Evolutionary conservation across 176 grass and related monocot genomes (phyloP).

Genomic region (Sorghum bicolor): Sorghum_bicolor_NCBIv3 NC_012870.2:71683501-71684000

Average conservation of each 20-base stretch:
- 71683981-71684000: not conserved
- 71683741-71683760: not conserved
- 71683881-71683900: not conserved
- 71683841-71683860: not conserved
- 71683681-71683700: not conserved
- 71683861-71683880: not conserved
- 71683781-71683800: not conserved
- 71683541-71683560: no score
- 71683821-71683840: not conserved
- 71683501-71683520: no score
- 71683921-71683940: not conserved
- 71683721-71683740: not conserved
- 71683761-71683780: not conserved
- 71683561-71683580: no score
- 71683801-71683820: not conserved
- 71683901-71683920: not conserved
- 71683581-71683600: no score
- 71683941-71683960: not conserved
- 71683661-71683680: not conserved
- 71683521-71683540: no score
- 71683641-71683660: not conserved
- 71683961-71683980: not conserved
- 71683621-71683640: not conserved
- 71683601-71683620: not conserved
- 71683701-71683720: not conserved